These are phyloP conservation scores for Monosporozyma unispora DNA, from an alignment of 805 yeast genomes.

Conservation along the genomic window DNA sequence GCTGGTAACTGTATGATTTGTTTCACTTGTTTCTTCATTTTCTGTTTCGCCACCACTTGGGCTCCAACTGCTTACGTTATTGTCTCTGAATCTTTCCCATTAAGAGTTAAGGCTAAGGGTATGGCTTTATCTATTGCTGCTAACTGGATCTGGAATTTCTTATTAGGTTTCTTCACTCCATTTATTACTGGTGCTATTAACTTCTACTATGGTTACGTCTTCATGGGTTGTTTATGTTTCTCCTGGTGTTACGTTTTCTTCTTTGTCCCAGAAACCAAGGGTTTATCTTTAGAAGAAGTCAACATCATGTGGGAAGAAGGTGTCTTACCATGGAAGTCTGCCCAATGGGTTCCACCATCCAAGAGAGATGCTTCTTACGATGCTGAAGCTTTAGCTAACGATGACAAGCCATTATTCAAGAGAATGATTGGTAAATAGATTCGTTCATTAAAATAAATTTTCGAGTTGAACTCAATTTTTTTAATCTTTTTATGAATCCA, in stretches of 20 bases:
- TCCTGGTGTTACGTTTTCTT: slow-evolving; percentile 58
- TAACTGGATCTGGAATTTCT: slow-evolving; percentile 58
- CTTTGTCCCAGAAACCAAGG: slow-evolving; percentile 67
- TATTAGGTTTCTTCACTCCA: slow-evolving; percentile 61
- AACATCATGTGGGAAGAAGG: slow-evolving; percentile 45
- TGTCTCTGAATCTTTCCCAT: slow-evolving; percentile 61
- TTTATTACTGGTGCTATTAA: slow-evolving; percentile 53
- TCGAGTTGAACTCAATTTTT: not conserved
- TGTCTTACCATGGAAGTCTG: slow-evolving; percentile 35
- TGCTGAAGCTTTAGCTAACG: slow-evolving; percentile 12
- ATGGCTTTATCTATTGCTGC: slow-evolving; percentile 49
- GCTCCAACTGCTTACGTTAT: slow-evolving; percentile 61
- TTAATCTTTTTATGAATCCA: not conserved
- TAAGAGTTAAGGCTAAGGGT: slow-evolving; percentile 54
- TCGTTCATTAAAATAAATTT: not conserved
- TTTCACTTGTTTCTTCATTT: slow-evolving; percentile 58
- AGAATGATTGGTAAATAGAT: slow-evolving; percentile 5
- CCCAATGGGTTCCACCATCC: slow-evolving; percentile 40
- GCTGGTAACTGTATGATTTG: slow-evolving; percentile 66
- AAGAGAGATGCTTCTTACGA: slow-evolving; percentile 26
- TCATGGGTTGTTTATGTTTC: slow-evolving; percentile 47
- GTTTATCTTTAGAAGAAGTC: slow-evolving; percentile 71
- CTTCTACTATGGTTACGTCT: slow-evolving; percentile 59
- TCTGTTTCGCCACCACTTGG: slow-evolving; percentile 68
- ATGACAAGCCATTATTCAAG: slow-evolving; percentile 14